A percentile compares a stretch with the other conserved stretches of the same genome.
Evolutionary conservation across 257 asterid genomes (phyloP).

Genomic region (Eucommia ulmoides): DNA sequence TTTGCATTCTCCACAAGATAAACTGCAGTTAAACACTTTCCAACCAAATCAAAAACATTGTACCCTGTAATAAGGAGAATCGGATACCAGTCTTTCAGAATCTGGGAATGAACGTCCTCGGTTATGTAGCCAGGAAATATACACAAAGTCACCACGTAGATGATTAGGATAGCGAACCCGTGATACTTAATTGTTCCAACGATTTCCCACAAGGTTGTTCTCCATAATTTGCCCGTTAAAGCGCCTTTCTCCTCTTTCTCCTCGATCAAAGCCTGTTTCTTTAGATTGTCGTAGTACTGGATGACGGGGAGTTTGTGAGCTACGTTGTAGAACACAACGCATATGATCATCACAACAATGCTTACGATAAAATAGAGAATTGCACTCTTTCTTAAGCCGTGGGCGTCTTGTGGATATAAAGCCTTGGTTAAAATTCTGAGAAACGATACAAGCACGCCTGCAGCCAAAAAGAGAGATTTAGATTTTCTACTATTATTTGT

Average conservation of each 20-base stretch:
- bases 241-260: constrained; percentile 68
- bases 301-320: constrained; percentile 78
- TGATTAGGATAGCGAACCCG: constrained; percentile 38
- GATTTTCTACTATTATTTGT: too few species aligned
- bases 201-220: constrained; percentile 54
- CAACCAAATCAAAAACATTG: constrained; percentile 71
- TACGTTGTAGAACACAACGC: constrained; percentile 59
- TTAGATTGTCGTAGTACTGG: constrained; percentile 52
- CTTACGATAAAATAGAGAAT: constrained; percentile 78
- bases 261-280: constrained; percentile 46
- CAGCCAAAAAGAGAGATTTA: too few species aligned
- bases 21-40: constrained; percentile 55
- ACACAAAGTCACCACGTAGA: constrained; percentile 70
- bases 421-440: constrained; percentile 73
- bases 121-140: constrained; percentile 89
- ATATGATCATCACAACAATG: constrained; percentile 51
- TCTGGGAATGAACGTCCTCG: constrained; percentile 77
- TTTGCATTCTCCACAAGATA: constrained; percentile 47
- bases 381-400: constrained; percentile 79
- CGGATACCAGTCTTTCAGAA: constrained; percentile 79
- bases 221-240: constrained; percentile 51
- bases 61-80: constrained; percentile 59
- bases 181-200: constrained; percentile 81
- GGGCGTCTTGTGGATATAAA: constrained; percentile 66
- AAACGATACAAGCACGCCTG: constrained; percentile 83